phyloP scores from a whole-genome alignment of 73 alveolate genomes.

The Paramecium sexaurelia region DNA sequence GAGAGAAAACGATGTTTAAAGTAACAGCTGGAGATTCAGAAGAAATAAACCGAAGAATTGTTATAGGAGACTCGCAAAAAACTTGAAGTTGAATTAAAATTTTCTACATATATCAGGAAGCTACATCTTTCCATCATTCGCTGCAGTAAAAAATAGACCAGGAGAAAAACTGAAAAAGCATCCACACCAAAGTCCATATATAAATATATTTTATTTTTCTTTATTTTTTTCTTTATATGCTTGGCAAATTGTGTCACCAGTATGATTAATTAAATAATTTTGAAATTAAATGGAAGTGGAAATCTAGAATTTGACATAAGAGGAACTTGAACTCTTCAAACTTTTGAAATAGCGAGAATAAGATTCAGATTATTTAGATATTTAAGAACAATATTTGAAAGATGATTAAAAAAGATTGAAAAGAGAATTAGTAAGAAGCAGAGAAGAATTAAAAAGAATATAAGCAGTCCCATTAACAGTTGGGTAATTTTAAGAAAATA shows the following conservation, averaged over 20 bases:
- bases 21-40: background rate
- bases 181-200: slow-evolving; percentile 35
- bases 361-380: slow-evolving; percentile 94
- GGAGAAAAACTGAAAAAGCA: slow-evolving; percentile 24
- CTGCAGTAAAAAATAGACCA: slow-evolving; percentile 49
- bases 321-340: slow-evolving; percentile 92
- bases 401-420: slow-evolving; percentile 97
- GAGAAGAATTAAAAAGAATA: slow-evolving; percentile 96
- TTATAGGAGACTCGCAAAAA: slow-evolving; percentile 46
- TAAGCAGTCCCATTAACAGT: slow-evolving; percentile 96
- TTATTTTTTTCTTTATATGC: background rate
- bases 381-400: slow-evolving; percentile 97
- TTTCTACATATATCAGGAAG: slow-evolving; percentile 61
- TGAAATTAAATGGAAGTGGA: slow-evolving; percentile 32
- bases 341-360: slow-evolving; percentile 92
- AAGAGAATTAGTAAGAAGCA: slow-evolving; percentile 96
- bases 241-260: slow-evolving; percentile 31
- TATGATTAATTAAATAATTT: slow-evolving; percentile 4
- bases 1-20: slow-evolving; percentile 20
- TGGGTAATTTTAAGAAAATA: slow-evolving; percentile 52
- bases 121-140: slow-evolving; percentile 64
- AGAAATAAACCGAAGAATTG: background rate
- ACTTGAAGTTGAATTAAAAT: slow-evolving; percentile 56
- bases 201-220: slow-evolving; percentile 20
- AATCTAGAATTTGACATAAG: background rate